These are phyloP conservation scores for Beauveria rudraprayagi DNA, from an alignment of 2,329 filamentous ascomycete genomes.

Conservation along the genomic window DNA sequence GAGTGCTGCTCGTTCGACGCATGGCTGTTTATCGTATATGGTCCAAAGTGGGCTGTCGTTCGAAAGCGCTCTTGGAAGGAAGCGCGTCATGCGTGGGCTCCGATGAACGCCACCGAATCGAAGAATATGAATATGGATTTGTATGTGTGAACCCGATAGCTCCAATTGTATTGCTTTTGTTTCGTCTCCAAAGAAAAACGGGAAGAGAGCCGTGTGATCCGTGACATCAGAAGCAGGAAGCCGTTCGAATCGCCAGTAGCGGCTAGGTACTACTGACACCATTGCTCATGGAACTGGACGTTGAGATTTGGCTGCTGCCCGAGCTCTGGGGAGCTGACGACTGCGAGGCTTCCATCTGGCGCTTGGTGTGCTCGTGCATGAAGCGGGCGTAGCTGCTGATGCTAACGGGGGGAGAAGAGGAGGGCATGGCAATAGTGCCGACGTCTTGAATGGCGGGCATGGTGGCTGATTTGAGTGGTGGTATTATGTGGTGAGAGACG, in stretches of 20 bases:
- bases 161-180: not conserved
- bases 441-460: conserved; percentile 34
- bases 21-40: too few species aligned
- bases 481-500: not conserved
- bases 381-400: conserved; percentile 49
- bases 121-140: not conserved
- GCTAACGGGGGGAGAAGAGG: conserved; percentile 35
- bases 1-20: not conserved
- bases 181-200: not conserved
- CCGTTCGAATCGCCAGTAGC: too few species aligned
- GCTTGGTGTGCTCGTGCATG: conserved; percentile 59
- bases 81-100: not conserved
- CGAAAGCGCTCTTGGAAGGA: not conserved
- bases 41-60: not conserved
- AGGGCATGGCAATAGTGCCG: conserved; percentile 24
- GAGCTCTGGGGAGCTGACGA: conserved; percentile 17
- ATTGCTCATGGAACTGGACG: conserved; percentile 21
- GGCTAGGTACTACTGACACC: conserved; percentile 15
- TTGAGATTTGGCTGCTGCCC: conserved; percentile 12
- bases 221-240: too few species aligned
- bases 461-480: conserved; percentile 14
- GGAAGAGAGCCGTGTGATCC: too few species aligned
- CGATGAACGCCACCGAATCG: not conserved
- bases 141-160: not conserved
- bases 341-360: conserved; percentile 52